Conservation (phyloP, 495 filamentous ascomycete species). For the Letharia columbiana region DNA sequence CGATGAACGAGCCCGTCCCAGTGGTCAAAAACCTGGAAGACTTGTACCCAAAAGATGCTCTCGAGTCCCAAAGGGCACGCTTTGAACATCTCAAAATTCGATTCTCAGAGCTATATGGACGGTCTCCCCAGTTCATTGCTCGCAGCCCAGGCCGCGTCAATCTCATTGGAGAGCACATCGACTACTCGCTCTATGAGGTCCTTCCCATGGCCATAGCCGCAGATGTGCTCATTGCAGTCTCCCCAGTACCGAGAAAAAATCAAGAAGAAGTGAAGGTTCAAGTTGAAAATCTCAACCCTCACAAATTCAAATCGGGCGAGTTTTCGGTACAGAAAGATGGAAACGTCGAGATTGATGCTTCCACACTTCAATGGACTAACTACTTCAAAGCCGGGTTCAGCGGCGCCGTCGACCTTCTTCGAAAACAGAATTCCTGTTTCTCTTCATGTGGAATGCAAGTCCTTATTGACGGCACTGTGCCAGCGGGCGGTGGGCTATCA, state of each 20-base stretch:
- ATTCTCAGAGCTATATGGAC: constrained; percentile 66
- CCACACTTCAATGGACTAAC: constrained; percentile 88
- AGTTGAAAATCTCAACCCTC: constrained; percentile 68
- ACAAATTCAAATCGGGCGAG: constrained; percentile 66
- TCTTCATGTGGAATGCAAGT: constrained; percentile 75
- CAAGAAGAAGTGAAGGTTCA: constrained; percentile 43
- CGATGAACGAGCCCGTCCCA: constrained; percentile 52
- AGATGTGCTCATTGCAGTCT: constrained; percentile 80
- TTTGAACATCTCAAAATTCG: constrained; percentile 63
- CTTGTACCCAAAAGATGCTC: constrained; percentile 58
- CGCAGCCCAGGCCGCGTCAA: constrained; percentile 92
- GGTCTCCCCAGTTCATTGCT: constrained; percentile 68
- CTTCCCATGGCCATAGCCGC: constrained; percentile 90
- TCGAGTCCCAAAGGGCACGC: constrained; percentile 49
- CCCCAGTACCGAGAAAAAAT: constrained; percentile 6
- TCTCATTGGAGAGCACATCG: constrained; percentile 98
- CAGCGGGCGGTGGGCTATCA: constrained; percentile 81
- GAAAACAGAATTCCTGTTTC: constrained; percentile 53
- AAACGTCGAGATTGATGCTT: constrained; percentile 73
- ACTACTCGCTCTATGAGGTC: constrained; percentile 94
- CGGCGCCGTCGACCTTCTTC: constrained; percentile 71
- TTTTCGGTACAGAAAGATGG: constrained; percentile 61
- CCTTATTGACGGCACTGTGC: constrained; percentile 83
- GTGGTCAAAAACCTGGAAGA: constrained; percentile 50
- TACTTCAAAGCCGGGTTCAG: constrained; percentile 92